Base-by-base conservation (phyloP, 2,329 filamentous ascomycete species). In the Aspergillus aculeatinus region DNA sequence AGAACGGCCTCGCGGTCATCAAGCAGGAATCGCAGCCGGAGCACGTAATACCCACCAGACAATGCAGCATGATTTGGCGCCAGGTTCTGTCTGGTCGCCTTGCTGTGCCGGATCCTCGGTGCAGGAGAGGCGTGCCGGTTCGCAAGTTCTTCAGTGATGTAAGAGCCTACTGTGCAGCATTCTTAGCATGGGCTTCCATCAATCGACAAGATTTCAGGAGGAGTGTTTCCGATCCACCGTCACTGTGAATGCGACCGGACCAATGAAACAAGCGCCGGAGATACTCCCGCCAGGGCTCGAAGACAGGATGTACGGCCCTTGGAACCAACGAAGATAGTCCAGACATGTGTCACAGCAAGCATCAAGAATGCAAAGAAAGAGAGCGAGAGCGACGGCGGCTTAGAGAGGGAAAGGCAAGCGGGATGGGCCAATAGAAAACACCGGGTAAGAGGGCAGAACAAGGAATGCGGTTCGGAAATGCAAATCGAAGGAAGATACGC, bases 61-160 rank as follows among this genome's bases (percentile, higher is more conserved):
- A 57, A 63, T 57, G 55, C 31, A 57, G 61, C 63, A 65, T 65
- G 50, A 16, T 57, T 62, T 52, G 57, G 50, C 29, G 57, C 44
- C 58, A 61, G 55, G 47, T 55, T 56, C 21, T 44, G 48, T 25
- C 47, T 29, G 44, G 48, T 49, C 16, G 39, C 39, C 51, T 31
- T 52, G 52, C 53, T 55, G 52, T 49, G 23, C 19, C 57, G 44
- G 42, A 51, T 48, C 31, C 55, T 31, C 31, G 35, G 33, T 35
- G 35, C 48, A 60, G 51, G 44, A 58, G 51, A 39, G 55, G 54
- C 27, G 51, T 55, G 55, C 58, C 50, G 39, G 48, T 31, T 35
- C 27, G 27, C 51, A 10, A 29, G 31, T 48, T 63, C 55, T 42
- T 48, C 42, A 55, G 47, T 48, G 55, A 63, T 51, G 58, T 56